A percentile compares a stretch with the other conserved stretches of the same genome.
Evolutionary conservation across 169 alveolate genomes (phyloP).

Genomic region (Perkinsus chesapeaki): DNA sequence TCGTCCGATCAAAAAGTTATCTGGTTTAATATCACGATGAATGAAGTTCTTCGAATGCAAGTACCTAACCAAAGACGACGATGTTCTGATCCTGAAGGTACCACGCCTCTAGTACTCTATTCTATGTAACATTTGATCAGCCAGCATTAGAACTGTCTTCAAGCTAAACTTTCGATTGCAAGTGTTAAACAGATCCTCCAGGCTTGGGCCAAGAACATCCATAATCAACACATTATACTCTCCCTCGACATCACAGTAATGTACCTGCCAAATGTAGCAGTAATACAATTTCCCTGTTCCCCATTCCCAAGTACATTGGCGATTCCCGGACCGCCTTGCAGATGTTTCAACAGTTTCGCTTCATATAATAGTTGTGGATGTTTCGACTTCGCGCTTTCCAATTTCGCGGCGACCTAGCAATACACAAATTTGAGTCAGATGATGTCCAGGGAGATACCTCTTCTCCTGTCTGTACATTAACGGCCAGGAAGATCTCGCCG

Average conservation of each 20-base stretch:
- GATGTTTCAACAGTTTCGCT: constrained; percentile 78
- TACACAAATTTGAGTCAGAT: not conserved
- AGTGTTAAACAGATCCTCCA: constrained; percentile 84
- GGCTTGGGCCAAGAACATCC: constrained; percentile 85
- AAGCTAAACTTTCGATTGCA: constrained; percentile 83
- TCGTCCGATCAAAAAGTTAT: constrained; percentile 82
- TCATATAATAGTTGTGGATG: constrained; percentile 94
- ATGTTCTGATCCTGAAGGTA: not conserved
- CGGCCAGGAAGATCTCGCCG: constrained; percentile 91
- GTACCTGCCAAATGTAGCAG: constrained; percentile 38
- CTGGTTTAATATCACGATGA: constrained; percentile 86
- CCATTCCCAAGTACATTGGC: constrained; percentile 6
- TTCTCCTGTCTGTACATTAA: constrained; percentile 79
- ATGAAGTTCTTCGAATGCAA: constrained; percentile 76
- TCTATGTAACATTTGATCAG: constrained; percentile 78
- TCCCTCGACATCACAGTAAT: constrained; percentile 93
- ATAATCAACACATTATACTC: constrained; percentile 87
- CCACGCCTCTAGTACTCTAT: not conserved
- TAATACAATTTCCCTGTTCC: too few species aligned
- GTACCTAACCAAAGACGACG: constrained; percentile 44
- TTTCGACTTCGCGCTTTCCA: constrained; percentile 79
- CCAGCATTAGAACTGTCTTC: constrained; percentile 85
- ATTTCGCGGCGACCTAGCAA: constrained; percentile 24
- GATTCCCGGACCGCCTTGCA: constrained; percentile 83
- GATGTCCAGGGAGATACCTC: constrained; percentile 51